Base-by-base conservation (phyloP, 495 filamentous ascomycete genomes). In the Hypoxylon intermedium region DNA sequence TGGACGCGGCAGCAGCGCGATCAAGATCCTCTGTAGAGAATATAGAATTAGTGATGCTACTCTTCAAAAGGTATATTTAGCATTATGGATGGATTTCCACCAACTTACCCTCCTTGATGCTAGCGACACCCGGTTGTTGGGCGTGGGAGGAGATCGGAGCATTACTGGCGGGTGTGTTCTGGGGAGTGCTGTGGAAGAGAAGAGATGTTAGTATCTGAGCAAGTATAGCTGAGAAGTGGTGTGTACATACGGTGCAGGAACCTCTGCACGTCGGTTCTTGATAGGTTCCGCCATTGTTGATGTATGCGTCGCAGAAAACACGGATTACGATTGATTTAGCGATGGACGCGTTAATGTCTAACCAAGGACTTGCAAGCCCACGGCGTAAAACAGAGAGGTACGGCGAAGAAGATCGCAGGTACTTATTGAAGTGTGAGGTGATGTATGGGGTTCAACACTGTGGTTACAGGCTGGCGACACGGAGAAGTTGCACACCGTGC, bases 71-170 rank as follows among this genome's bases (percentile, higher is more conserved):
- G 34, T 47, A 28, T 53, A 42, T 38, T 6, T 15, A 7, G 21
- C 16, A 49, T 31, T 16, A 15, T 7, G 37, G 44, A 34, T 45
- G 12, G 28, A n/a, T n/a, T n/a, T 21, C 68, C 49, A 54, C 58
- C 42, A 15, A 81, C 82, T 69, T 75, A 97, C 94, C 94, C 87
- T 99, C 95, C 77, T 93, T 91, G 80, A 99, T 97, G 77, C 91
- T 98, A 59, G 90, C 82, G 63, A 99, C 87, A 45, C 89, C 89
- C 55, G 95, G 95, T 78, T 96, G 91, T 79, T 96, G 91, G 60
- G 94, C 94, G 77, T 95, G 93, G 49, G 95, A 98, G 13, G 92
- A 95, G 75, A 99, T 99, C 38, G 95, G 95, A 60, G 95, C 95
- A 80, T 92, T 92, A 73, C 84, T 91, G 33, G 91, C 87, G 62